Base-by-base conservation (phyloP, 192 early-diverging fungal species). In the Spizellomyces sp. region DNA sequence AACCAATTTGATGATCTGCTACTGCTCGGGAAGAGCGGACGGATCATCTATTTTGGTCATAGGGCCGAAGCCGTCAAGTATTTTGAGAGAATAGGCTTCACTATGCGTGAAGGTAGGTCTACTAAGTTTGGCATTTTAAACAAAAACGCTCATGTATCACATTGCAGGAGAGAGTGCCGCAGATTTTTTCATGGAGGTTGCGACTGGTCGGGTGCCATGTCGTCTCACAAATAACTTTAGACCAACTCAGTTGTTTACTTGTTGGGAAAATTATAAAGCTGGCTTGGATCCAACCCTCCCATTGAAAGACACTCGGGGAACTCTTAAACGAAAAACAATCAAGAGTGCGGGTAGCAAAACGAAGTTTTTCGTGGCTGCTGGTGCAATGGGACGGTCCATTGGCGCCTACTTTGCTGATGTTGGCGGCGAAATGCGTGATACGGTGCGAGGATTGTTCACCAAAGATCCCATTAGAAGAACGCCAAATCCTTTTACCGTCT, bases 151-250 rank as follows among this genome's bases (percentile, higher is more conserved):
- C 27, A 45, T 27, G 7, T 63, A 43, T 67, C 67, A 9, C 80
- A 78, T 17, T 14, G 47, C 69, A 14, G 79, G 76, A 48, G 75
- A 66, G 19, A 80, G 77, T 19, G 83, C 83, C 0, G 78, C 85
- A 8, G 88, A 90, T 61, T 90, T 85, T 48, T 89, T 82, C 66
- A 90, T 90, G 88, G 88, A 90, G 66, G 82, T 90, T n/a, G 79
- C 81, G 2, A 80, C 88, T 19, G 86, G 86, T 56, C 77, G 78
- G 21, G 75, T 86, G 19, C 75, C 81, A 19, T 81, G 80, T 17
- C 63, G 64, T 15, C 62, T 69, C 45, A 57, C 76, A 21, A 71
- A 77, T 70, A 69, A 70, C 48, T 83, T 83, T 62, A 46, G 75
- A 59, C 80, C 85, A 4, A 55, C 70, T 4, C 75, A 83, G 47